Evolutionary conservation across 2,329 filamentous ascomycete species (phyloP).

Genomic region (Xylaria sp.): DNA sequence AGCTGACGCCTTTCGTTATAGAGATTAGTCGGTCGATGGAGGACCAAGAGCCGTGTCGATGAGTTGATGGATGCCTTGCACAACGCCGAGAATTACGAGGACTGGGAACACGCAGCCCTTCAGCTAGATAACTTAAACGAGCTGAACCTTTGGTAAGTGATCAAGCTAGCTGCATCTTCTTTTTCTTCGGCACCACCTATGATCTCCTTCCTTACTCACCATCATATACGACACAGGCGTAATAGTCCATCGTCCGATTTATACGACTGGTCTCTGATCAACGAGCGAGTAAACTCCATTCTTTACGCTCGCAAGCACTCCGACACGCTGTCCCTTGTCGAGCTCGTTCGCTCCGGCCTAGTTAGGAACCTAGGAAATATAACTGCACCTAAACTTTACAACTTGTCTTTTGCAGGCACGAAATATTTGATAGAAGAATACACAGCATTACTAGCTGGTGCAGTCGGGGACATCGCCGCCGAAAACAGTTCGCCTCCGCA

Average conservation of each 20-base stretch:
- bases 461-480: constrained; percentile 75
- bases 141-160: constrained; percentile 74
- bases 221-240: constrained; percentile 59
- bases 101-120: constrained; percentile 85
- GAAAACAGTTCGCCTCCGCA: constrained; percentile 29
- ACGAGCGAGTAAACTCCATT: constrained; percentile 74
- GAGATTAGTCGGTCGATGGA: constrained; percentile 73
- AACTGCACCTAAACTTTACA: constrained; percentile 79
- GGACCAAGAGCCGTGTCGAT: constrained; percentile 66
- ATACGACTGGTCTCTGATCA: constrained; percentile 87
- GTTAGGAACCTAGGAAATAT: constrained; percentile 93
- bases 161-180: background rate
- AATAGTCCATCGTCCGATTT: constrained; percentile 79
- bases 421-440: constrained; percentile 93
- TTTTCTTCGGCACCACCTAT: too few species aligned
- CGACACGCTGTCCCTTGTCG: constrained; percentile 76
- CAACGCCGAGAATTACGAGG: constrained; percentile 74
- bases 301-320: constrained; percentile 71
- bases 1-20: constrained; percentile 44
- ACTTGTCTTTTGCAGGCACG: constrained; percentile 83
- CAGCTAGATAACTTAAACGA: constrained; percentile 83
- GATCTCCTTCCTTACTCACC: constrained; percentile 19
- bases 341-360: constrained; percentile 77
- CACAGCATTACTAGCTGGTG: constrained; percentile 80
- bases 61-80: constrained; percentile 69